Conservation (phyloP, 1,139 yeast genomes). For the Geotrichum histeridarum region DNA sequence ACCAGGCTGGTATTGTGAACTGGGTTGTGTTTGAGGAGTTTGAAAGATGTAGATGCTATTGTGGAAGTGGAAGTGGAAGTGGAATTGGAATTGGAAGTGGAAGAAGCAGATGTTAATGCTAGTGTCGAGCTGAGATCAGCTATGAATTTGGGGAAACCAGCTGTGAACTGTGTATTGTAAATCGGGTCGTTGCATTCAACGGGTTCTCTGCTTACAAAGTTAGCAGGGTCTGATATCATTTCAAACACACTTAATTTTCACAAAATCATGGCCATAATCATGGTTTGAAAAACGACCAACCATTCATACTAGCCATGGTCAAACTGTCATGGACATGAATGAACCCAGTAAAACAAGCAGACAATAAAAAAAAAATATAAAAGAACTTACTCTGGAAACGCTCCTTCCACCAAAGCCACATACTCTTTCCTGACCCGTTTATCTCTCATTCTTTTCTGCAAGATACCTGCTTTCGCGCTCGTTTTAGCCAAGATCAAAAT, state of each 20-base stretch:
- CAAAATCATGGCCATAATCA: background rate
- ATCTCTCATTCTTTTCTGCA: constrained; percentile 45
- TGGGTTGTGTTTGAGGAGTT: constrained; percentile 35
- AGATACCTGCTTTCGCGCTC: constrained; percentile 41
- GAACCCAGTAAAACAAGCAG: background rate
- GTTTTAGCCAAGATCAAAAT: constrained; percentile 55
- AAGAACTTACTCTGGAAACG: constrained; percentile 42
- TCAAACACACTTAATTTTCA: too few relatives aligned
- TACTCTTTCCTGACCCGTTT: constrained; percentile 47
- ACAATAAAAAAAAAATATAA: too few relatives aligned
- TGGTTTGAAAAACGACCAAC: too few relatives aligned
- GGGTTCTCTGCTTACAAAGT: background rate
- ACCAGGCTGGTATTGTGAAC: constrained; percentile 50
- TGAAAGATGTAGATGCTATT: constrained; percentile 44
- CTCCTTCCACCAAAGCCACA: constrained; percentile 58
- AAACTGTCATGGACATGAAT: too few relatives aligned
- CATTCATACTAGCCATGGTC: too few relatives aligned
- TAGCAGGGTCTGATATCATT: too few relatives aligned
- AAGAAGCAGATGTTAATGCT: too few relatives aligned
- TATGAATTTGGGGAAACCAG: constrained; percentile 10
- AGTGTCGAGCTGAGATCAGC: too few relatives aligned
- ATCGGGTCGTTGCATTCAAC: constrained; percentile 15
- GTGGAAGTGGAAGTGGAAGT: constrained; percentile 19
- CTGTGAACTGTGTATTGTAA: constrained; percentile 12
- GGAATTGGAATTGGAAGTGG: too few relatives aligned